These are phyloP conservation scores for Solanum lignicaule DNA, from an alignment of 257 asterid genomes.

Conservation along the genomic window DNA sequence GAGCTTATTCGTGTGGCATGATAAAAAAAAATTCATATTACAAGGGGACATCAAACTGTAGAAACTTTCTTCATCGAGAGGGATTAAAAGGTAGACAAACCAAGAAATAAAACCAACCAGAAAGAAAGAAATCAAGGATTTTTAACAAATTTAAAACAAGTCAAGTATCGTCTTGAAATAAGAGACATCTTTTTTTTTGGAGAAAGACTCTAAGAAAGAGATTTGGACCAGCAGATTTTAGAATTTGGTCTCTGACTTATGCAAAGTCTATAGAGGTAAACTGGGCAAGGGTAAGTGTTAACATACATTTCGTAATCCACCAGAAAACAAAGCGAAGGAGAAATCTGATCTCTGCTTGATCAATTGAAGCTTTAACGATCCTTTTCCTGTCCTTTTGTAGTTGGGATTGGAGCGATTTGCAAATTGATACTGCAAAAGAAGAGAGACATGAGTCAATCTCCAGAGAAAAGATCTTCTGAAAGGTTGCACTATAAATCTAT, in stretches of 20 bases:
- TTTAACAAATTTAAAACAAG: not conserved
- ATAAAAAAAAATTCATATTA: not conserved
- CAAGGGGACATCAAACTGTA: not conserved
- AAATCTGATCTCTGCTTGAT: conserved; percentile 92
- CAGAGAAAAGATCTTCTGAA: not conserved
- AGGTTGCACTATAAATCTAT: not conserved
- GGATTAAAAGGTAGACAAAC: not conserved
- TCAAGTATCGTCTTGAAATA: not conserved
- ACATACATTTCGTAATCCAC: conserved; percentile 65
- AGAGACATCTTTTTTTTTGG: not conserved
- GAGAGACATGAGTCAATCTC: not conserved
- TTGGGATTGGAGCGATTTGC: conserved; percentile 58
- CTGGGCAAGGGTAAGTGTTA: not conserved
- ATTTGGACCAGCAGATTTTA: not conserved
- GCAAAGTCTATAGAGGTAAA: not conserved
- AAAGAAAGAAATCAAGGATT: not conserved
- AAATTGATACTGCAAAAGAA: conserved; percentile 63
- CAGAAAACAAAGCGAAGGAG: conserved; percentile 80
- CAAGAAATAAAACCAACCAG: not conserved
- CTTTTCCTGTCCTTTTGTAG: conserved; percentile 60
- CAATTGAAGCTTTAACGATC: conserved; percentile 67
- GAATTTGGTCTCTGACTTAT: not conserved
- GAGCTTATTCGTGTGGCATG: not conserved
- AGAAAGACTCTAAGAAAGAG: not conserved
- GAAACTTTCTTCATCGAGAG: not conserved